Evolutionary conservation across 2,329 filamentous ascomycete genomes (phyloP).

Genomic region (Fusarium nanum): DNA sequence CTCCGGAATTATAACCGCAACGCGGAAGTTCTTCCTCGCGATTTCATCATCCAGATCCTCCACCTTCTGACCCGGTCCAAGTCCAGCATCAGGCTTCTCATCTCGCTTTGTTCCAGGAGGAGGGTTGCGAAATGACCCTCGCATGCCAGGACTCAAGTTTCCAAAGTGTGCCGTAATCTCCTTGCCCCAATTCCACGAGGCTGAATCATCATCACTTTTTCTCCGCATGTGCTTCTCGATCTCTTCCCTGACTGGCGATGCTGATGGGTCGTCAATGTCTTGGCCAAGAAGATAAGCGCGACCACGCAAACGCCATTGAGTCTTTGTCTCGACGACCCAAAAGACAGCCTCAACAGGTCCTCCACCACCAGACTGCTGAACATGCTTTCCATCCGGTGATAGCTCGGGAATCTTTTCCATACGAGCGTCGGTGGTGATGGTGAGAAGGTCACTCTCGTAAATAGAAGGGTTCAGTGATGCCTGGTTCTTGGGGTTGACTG

Average conservation of each 20-base stretch:
- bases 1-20: slow-evolving; percentile 83
- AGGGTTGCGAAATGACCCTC: slow-evolving; percentile 80
- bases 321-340: slow-evolving; percentile 77
- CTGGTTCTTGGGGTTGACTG: slow-evolving; percentile 77
- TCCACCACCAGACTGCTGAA: slow-evolving; percentile 66
- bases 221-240: slow-evolving; percentile 72
- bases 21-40: slow-evolving; percentile 81
- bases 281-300: slow-evolving; percentile 78
- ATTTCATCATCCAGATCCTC: slow-evolving; percentile 75
- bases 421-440: slow-evolving; percentile 87
- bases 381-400: slow-evolving; percentile 56
- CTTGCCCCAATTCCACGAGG: slow-evolving; percentile 78
- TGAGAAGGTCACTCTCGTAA: slow-evolving; percentile 81
- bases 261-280: slow-evolving; percentile 66
- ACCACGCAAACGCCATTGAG: slow-evolving; percentile 89
- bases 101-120: slow-evolving; percentile 72
- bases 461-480: slow-evolving; percentile 75
- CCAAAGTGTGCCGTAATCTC: slow-evolving; percentile 92
- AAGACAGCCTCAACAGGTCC: slow-evolving; percentile 84
- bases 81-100: slow-evolving; percentile 57
- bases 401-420: slow-evolving; percentile 87
- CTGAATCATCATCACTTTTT: slow-evolving; percentile 48
- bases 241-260: slow-evolving; percentile 66
- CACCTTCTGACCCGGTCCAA: slow-evolving; percentile 71
- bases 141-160: slow-evolving; percentile 83